These are phyloP conservation scores for Septoria petroselini DNA, from an alignment of 2,329 filamentous ascomycete species.

Conservation along the genomic window DNA sequence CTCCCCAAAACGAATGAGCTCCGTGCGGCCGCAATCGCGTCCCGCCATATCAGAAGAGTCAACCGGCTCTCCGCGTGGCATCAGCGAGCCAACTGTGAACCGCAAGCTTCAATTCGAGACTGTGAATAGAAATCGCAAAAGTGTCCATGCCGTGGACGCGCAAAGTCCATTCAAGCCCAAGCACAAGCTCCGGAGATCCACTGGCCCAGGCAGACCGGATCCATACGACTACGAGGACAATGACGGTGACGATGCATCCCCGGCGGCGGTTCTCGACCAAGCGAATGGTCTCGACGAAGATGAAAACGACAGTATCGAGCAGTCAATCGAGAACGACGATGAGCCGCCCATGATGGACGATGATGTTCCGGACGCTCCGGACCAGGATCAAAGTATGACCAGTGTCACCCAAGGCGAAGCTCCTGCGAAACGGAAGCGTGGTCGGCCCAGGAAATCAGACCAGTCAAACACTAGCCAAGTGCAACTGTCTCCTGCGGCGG, in stretches of 20 bases:
- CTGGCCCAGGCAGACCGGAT: slow-evolving; percentile 23
- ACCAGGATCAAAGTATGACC: slow-evolving; percentile 17
- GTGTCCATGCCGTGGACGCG: slow-evolving; percentile 29
- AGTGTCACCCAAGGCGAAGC: slow-evolving; percentile 16
- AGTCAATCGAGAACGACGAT: slow-evolving; percentile 23
- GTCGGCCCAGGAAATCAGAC: slow-evolving; percentile 25
- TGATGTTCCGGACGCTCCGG: slow-evolving; percentile 12
- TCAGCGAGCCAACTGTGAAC: slow-evolving; percentile 32
- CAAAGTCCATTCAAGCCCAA: slow-evolving; percentile 37
- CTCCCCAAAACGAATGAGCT: slow-evolving; percentile 61
- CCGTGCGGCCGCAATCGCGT: slow-evolving; percentile 49
- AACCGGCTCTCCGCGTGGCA: slow-evolving; percentile 11
- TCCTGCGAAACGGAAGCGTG: slow-evolving; percentile 17
- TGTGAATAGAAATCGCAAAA: slow-evolving; percentile 30
- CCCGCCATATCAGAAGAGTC: slow-evolving; percentile 19
- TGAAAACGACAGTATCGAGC: slow-evolving; percentile 23
- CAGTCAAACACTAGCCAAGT: slow-evolving; percentile 22
- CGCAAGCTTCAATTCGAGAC: slow-evolving; percentile 35
- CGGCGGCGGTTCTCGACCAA: slow-evolving; percentile 20
- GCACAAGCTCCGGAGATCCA: slow-evolving; percentile 31
- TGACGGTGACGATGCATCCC: slow-evolving; percentile 16
- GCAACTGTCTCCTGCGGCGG: slow-evolving; percentile 5
- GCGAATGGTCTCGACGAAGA: slow-evolving; percentile 19
- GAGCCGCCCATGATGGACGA: slow-evolving; percentile 21
- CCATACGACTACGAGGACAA: slow-evolving; percentile 28